These are phyloP conservation scores for Metschnikowia koreensis DNA, from an alignment of 805 yeast species.

Conservation along the genomic window DNA sequence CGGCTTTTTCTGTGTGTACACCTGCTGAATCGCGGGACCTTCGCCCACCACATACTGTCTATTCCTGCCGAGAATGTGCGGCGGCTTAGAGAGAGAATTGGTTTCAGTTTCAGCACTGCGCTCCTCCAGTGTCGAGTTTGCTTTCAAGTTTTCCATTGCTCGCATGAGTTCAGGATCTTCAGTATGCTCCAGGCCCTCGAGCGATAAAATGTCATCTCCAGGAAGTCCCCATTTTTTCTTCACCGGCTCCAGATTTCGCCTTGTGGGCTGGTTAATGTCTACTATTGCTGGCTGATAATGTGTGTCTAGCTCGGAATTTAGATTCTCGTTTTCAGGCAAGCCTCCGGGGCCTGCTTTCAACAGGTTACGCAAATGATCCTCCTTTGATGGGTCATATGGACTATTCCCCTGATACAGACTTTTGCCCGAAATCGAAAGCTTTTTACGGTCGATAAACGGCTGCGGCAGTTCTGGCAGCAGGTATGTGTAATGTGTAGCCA, in stretches of 20 bases:
- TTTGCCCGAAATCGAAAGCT: neutral
- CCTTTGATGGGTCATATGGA: conserved; percentile 1
- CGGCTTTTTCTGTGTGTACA: conserved; percentile 48
- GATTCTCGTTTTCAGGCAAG: neutral
- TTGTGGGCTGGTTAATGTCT: conserved; percentile 17
- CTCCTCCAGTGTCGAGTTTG: conserved; percentile 13
- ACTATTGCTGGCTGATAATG: conserved; percentile 17
- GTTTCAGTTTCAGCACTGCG: neutral
- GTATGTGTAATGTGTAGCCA: conserved; percentile 27
- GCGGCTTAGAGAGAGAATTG: neutral
- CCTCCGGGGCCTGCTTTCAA: conserved; percentile 5
- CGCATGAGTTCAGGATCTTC: conserved; percentile 16
- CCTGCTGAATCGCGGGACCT: conserved; percentile 30
- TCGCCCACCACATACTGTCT: conserved; percentile 1
- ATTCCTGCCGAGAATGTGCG: conserved; percentile 2
- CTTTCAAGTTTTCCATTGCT: conserved; percentile 17
- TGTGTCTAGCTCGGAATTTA: neutral
- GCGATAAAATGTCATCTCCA: conserved; percentile 7
- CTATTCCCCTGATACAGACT: neutral
- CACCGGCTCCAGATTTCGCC: conserved; percentile 19
- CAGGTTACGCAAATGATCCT: conserved; percentile 5
- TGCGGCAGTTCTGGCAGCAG: conserved; percentile 17
- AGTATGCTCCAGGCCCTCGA: neutral
- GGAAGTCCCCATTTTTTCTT: conserved; percentile 9
- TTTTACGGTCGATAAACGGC: conserved; percentile 12